These are phyloP conservation scores for Phytomonas francai DNA, from an alignment of 208 protist genomes.

Conservation along the genomic window DNA sequence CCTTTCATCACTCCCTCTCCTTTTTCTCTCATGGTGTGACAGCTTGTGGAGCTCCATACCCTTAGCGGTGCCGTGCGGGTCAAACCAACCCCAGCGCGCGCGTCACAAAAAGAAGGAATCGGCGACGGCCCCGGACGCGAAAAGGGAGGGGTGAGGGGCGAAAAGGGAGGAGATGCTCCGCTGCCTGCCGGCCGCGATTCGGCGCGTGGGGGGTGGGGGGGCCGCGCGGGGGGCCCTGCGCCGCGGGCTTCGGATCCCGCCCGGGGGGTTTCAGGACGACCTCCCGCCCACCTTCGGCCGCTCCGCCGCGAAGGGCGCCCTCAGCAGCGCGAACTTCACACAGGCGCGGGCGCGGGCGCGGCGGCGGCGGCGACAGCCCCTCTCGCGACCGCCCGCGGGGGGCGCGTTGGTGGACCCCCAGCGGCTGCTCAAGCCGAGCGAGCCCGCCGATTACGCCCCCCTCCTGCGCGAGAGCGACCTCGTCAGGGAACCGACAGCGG, in stretches of 20 bases:
- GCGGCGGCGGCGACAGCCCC: slow-evolving; percentile 5
- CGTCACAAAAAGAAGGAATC: no score
- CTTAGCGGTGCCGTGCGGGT: no score
- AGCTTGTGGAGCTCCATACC: no score
- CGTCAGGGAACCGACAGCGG: no score
- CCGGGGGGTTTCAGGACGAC: slow-evolving; percentile 43
- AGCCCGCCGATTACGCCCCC: background rate
- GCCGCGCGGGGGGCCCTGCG: background rate
- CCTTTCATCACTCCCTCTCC: no score
- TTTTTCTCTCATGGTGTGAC: no score
- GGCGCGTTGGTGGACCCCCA: slow-evolving; percentile 15
- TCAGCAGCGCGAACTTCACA: slow-evolving; percentile 47
- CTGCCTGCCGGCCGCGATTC: no score
- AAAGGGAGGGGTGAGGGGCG: no score
- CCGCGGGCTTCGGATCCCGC: slow-evolving; percentile 32
- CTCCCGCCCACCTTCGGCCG: slow-evolving; percentile 43
- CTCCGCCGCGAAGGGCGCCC: slow-evolving; percentile 28
- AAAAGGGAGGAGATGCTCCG: no score
- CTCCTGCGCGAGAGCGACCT: no score
- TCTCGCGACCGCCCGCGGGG: slow-evolving; percentile 18
- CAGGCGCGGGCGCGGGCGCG: slow-evolving; percentile 12
- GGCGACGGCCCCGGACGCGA: no score
- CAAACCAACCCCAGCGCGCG: no score
- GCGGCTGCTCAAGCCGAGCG: slow-evolving; percentile 4
- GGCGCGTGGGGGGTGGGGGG: background rate